Percentiles rank a stretch among this genome's conserved stretches.
Evolutionary conservation across 768 basidiomycete genomes (phyloP).

Genomic region (Tylopilus rubrobrunneus): DNA sequence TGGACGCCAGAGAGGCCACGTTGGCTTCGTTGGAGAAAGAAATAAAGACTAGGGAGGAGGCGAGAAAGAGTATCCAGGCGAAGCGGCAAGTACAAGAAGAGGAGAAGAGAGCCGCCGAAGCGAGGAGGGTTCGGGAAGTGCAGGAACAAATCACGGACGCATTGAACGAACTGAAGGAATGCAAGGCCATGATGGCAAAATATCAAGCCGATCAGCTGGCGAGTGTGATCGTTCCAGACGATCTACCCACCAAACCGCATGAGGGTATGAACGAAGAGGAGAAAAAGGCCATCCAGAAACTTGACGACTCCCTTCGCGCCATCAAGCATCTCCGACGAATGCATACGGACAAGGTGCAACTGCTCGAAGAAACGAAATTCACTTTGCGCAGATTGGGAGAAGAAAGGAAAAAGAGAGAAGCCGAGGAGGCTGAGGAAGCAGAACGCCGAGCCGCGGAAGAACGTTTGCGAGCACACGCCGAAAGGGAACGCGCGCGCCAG

Average conservation of each 20-base stretch:
- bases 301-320: slow-evolving; percentile 8
- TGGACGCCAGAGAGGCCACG: slow-evolving; percentile 16
- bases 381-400: slow-evolving; percentile 23
- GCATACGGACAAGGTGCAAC: slow-evolving; percentile 15
- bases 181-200: slow-evolving; percentile 5
- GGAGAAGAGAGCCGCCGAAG: slow-evolving; percentile 17
- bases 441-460: slow-evolving; percentile 14
- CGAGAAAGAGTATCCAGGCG: slow-evolving; percentile 11
- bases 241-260: slow-evolving; percentile 17
- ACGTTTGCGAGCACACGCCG: slow-evolving; percentile 2
- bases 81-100: slow-evolving; percentile 27
- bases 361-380: slow-evolving; percentile 14
- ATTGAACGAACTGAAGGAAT: slow-evolving; percentile 16
- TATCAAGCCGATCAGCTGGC: not conserved
- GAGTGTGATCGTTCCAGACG: not conserved
- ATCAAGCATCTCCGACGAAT: slow-evolving; percentile 17
- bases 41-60: slow-evolving; percentile 23
- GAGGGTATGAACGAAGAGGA: slow-evolving; percentile 23
- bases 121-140: slow-evolving; percentile 12
- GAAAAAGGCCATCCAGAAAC: slow-evolving; percentile 3
- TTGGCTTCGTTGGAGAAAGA: slow-evolving; percentile 24
- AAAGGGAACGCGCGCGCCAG: slow-evolving; percentile 11
- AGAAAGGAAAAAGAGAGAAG: slow-evolving; percentile 18
- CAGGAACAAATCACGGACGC: slow-evolving; percentile 20
- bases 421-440: slow-evolving; percentile 13